phyloP scores from a whole-genome alignment of 768 basidiomycete genomes.

The Kwoniella europaea region DNA sequence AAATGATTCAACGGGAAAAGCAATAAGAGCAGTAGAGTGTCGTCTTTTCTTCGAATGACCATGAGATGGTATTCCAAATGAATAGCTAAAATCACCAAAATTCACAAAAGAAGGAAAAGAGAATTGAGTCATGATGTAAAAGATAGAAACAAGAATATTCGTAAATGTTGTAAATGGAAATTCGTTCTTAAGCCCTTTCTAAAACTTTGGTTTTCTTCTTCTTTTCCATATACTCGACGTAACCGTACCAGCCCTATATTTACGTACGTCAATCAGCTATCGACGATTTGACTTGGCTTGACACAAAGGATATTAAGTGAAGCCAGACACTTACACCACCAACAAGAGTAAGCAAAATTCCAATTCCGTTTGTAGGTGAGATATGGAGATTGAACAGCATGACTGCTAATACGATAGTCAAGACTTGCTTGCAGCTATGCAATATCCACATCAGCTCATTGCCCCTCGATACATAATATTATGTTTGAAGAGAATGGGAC shows the following conservation, averaged over 20 bases:
- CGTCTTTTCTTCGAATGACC: too few relatives aligned
- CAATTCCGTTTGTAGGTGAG: conserved; percentile 75
- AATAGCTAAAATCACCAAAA: too few relatives aligned
- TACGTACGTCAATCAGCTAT: background rate
- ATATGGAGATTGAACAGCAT: conserved; percentile 81
- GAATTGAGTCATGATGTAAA: too few relatives aligned
- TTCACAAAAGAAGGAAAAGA: too few relatives aligned
- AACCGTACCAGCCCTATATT: conserved; percentile 46
- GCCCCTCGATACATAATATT: too few relatives aligned
- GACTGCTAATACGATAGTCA: conserved; percentile 85
- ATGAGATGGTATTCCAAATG: too few relatives aligned
- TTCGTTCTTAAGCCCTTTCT: conserved; percentile 13
- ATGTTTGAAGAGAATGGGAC: too few relatives aligned
- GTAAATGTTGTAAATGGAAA: too few relatives aligned
- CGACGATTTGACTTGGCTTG: background rate
- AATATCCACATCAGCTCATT: background rate
- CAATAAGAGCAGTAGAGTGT: too few relatives aligned
- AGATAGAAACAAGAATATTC: too few relatives aligned
- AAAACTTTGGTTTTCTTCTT: conserved; percentile 28
- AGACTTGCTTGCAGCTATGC: conserved; percentile 77
- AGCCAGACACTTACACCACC: conserved; percentile 78
- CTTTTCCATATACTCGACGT: conserved; percentile 45
- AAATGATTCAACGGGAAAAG: too few relatives aligned
- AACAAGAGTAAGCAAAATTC: conserved; percentile 78
- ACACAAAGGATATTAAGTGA: background rate